Conservation (phyloP, 2,329 filamentous ascomycete genomes). For the Tolypocladium ophioglossoides region DNA sequence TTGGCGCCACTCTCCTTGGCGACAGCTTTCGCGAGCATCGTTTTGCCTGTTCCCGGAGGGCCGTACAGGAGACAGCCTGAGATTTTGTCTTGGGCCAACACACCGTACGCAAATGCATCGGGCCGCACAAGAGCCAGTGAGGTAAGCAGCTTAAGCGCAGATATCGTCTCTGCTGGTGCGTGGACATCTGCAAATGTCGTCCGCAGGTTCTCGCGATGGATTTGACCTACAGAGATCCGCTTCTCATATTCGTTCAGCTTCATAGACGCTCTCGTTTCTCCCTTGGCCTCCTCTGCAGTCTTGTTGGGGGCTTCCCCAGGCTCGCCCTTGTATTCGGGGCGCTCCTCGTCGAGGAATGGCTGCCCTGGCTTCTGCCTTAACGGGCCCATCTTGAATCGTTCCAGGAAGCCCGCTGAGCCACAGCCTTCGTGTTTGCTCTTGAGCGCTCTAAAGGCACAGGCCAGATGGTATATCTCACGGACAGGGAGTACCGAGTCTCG, state of each 20-base stretch:
- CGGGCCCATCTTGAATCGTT: slow-evolving; percentile 21
- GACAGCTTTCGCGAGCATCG: slow-evolving; percentile 57
- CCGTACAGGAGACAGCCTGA: slow-evolving; percentile 83
- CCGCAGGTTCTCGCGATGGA: slow-evolving; percentile 70
- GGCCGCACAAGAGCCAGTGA: slow-evolving; percentile 78
- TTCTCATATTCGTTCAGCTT: slow-evolving; percentile 70
- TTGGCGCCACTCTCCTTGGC: slow-evolving; percentile 59
- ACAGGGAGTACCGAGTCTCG: slow-evolving; percentile 25
- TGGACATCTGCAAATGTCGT: slow-evolving; percentile 86
- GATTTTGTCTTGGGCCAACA: slow-evolving; percentile 83
- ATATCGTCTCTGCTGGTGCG: slow-evolving; percentile 69
- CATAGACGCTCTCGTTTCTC: slow-evolving; percentile 12
- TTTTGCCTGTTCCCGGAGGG: slow-evolving; percentile 72
- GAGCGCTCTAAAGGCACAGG: slow-evolving; percentile 18
- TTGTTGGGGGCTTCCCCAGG: slow-evolving; percentile 14
- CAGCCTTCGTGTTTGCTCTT: slow-evolving; percentile 10
- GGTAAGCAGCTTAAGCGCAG: slow-evolving; percentile 80
- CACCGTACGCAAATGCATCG: slow-evolving; percentile 92
- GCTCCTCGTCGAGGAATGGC: slow-evolving; percentile 18
- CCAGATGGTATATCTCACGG: slow-evolving; percentile 28
- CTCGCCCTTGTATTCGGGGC: slow-evolving; percentile 11
- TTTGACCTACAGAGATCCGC: slow-evolving; percentile 68
- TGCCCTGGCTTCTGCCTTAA: slow-evolving; percentile 20
- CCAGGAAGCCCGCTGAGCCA: slow-evolving; percentile 15
- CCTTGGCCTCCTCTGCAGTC: slow-evolving; percentile 17